Percentiles rank a stretch among this genome's conserved stretches.
These are phyloP conservation scores for Podospora pseudocomata DNA, from an alignment of 495 filamentous ascomycete species.

Conservation along the genomic window DNA sequence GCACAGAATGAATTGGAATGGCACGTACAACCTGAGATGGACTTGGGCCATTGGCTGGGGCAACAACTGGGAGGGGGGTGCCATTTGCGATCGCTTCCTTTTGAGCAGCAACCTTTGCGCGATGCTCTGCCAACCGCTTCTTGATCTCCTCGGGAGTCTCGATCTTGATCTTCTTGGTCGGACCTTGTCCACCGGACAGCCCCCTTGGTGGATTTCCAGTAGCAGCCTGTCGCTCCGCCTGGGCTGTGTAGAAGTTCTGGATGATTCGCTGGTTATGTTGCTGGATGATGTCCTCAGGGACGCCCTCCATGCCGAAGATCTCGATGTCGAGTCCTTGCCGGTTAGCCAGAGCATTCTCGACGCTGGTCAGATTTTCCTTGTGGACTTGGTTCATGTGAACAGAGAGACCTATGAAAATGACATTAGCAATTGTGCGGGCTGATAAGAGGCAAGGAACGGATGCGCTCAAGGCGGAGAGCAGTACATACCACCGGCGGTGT, in stretches of 20 bases:
- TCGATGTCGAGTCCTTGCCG: slow-evolving; percentile 81
- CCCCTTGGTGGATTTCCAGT: slow-evolving; percentile 81
- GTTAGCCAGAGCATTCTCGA: slow-evolving; percentile 88
- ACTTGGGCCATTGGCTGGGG: slow-evolving; percentile 50
- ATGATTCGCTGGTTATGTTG: slow-evolving; percentile 82
- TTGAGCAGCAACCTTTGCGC: slow-evolving; percentile 62
- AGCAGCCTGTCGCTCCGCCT: slow-evolving; percentile 72
- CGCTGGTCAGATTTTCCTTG: slow-evolving; percentile 78
- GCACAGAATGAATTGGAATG: slow-evolving; percentile 15
- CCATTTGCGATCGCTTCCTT: slow-evolving; percentile 41
- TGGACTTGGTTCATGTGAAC: slow-evolving; percentile 99
- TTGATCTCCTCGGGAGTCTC: slow-evolving; percentile 75
- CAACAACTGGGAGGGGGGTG: slow-evolving; percentile 42
- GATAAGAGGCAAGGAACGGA: neutral
- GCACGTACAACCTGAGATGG: slow-evolving; percentile 55
- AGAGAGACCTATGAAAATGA: slow-evolving; percentile 62
- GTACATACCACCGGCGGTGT: slow-evolving; percentile 85
- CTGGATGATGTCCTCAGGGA: slow-evolving; percentile 78
- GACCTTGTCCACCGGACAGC: slow-evolving; percentile 44
- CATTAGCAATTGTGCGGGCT: slow-evolving; percentile 23
- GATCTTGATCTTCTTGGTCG: slow-evolving; percentile 74
- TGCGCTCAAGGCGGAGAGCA: neutral
- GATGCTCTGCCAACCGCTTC: slow-evolving; percentile 76
- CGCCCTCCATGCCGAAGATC: slow-evolving; percentile 97
- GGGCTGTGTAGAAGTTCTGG: slow-evolving; percentile 75